These are phyloP conservation scores for Phoenix dactylifera DNA, from an alignment of 176 grass and related monocot species.

Conservation along the genomic window DNA sequence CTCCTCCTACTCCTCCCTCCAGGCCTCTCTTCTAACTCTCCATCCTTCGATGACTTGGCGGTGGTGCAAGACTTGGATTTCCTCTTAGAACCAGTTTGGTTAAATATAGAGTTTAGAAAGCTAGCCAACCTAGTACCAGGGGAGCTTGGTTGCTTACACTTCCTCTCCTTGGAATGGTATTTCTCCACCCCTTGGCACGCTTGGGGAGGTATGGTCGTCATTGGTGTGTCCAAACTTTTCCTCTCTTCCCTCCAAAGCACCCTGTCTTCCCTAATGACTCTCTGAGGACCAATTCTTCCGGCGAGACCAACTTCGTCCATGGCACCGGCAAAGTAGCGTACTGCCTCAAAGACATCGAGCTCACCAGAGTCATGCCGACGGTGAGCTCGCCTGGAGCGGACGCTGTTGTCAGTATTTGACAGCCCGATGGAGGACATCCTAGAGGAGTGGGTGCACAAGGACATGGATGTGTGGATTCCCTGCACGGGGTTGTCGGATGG, in stretches of 20 bases:
- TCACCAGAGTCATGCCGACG: conserved; percentile 29
- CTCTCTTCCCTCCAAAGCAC: background rate
- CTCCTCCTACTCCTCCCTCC: background rate
- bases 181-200: background rate
- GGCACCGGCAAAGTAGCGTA: conserved; percentile 31
- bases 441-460: too few relatives aligned
- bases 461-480: too few relatives aligned
- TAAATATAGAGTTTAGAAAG: background rate
- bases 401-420: too few relatives aligned
- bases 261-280: background rate
- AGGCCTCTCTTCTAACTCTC: background rate
- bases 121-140: background rate
- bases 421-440: too few relatives aligned
- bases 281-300: background rate
- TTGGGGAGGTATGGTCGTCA: background rate
- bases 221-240: background rate
- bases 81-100: background rate
- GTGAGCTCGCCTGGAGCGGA: background rate
- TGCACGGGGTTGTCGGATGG: too few relatives aligned
- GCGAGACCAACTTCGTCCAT: background rate
- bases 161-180: background rate
- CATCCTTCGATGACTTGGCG: background rate
- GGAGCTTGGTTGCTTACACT: background rate
- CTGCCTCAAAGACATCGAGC: conserved; percentile 39
- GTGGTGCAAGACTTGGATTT: background rate